Conservation (phyloP, 2,329 filamentous ascomycete genomes). For the Geosmithia flava region DNA sequence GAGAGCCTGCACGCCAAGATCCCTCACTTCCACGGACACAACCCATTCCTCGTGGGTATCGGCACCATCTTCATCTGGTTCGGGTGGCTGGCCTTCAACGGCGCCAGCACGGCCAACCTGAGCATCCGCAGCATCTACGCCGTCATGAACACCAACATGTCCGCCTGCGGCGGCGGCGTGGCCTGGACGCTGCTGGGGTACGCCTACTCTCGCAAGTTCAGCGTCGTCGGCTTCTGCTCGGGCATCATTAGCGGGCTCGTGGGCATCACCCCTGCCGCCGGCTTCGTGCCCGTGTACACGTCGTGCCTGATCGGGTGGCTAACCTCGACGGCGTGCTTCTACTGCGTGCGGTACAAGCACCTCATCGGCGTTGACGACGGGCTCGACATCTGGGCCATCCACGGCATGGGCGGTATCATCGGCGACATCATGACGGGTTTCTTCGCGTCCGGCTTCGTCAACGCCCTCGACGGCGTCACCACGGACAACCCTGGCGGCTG, state of each 20-base stretch:
- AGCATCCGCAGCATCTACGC: slow-evolving; percentile 38
- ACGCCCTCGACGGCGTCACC: slow-evolving; percentile 35
- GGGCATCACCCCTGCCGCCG: slow-evolving; percentile 44
- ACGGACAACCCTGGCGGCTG: slow-evolving; percentile 30
- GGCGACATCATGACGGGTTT: slow-evolving; percentile 44
- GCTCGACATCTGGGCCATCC: slow-evolving; percentile 46
- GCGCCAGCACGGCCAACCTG: slow-evolving; percentile 34
- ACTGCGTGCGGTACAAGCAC: slow-evolving; percentile 32
- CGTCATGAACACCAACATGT: slow-evolving; percentile 44
- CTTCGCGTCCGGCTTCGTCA: slow-evolving; percentile 37
- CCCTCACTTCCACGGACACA: slow-evolving; percentile 38
- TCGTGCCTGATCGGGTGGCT: slow-evolving; percentile 38
- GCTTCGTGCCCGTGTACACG: slow-evolving; percentile 37
- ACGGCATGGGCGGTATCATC: slow-evolving; percentile 45
- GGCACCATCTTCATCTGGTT: slow-evolving; percentile 55
- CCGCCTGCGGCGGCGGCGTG: slow-evolving; percentile 38
- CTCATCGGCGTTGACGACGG: slow-evolving; percentile 43
- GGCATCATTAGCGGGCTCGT: slow-evolving; percentile 43
- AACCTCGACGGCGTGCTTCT: slow-evolving; percentile 32
- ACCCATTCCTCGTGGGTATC: slow-evolving; percentile 49
- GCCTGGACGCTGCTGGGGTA: slow-evolving; percentile 41
- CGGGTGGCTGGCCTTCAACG: slow-evolving; percentile 42
- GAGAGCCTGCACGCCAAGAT: slow-evolving; percentile 24
- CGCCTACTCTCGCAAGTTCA: slow-evolving; percentile 29
- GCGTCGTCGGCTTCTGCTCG: slow-evolving; percentile 23